A percentile compares a stretch with the other conserved stretches of the same genome.
phyloP scores from a whole-genome alignment of 2,329 filamentous ascomycete species.

The Colletotrichum agaves region DNA sequence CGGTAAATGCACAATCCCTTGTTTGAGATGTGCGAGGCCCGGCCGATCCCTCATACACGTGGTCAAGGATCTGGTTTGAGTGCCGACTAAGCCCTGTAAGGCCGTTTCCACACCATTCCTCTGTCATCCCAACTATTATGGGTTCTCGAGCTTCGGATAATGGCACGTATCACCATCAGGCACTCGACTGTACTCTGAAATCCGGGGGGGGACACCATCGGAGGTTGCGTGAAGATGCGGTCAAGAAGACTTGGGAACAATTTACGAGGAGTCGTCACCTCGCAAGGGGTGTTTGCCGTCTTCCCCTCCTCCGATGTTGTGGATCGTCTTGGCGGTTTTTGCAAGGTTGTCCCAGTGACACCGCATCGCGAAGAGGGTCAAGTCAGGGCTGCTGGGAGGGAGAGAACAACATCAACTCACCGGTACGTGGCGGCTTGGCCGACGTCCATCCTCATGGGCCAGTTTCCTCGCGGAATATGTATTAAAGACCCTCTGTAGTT shows the following conservation, averaged over 20 bases:
- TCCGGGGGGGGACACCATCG: background rate
- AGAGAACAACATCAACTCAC: background rate
- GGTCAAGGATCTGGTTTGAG: background rate
- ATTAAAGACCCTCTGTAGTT: constrained; percentile 1
- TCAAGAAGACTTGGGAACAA: too few relatives aligned
- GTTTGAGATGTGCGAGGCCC: constrained; percentile 1
- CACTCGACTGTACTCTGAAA: background rate
- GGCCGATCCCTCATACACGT: background rate
- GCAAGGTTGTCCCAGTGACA: too few relatives aligned
- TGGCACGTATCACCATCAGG: background rate
- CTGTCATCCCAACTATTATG: background rate
- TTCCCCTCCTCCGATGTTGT: too few relatives aligned
- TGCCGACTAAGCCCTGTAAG: background rate
- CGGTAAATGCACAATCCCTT: background rate
- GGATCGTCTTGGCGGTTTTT: too few relatives aligned
- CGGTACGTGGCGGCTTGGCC: background rate
- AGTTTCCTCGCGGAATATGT: background rate
- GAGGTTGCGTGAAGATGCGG: too few relatives aligned
- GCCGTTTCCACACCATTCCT: background rate
- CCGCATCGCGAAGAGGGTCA: too few relatives aligned
- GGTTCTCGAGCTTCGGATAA: background rate
- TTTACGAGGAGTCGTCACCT: too few relatives aligned
- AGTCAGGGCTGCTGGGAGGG: too few relatives aligned
- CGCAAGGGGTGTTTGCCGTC: too few relatives aligned
- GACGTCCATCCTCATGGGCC: background rate